These are phyloP conservation scores for Ophiosphaerella narmari DNA, from an alignment of 2,329 filamentous ascomycete species.

Conservation along the genomic window DNA sequence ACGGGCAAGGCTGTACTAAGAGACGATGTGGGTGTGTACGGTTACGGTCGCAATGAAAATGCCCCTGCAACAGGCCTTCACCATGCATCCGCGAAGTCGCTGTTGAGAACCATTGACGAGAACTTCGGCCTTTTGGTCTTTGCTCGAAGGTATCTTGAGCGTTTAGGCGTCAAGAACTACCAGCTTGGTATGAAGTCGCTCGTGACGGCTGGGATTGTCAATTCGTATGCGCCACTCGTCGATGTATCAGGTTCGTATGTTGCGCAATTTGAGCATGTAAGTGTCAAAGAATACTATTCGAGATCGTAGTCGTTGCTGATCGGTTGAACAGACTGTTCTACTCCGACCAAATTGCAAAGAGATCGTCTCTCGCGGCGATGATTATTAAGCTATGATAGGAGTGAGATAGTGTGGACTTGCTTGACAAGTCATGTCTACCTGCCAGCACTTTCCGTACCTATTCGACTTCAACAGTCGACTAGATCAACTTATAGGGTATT, in stretches of 20 bases:
- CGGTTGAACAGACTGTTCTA: neutral
- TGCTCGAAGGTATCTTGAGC: slow-evolving; percentile 84
- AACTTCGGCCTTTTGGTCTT: slow-evolving; percentile 93
- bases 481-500: too few relatives aligned
- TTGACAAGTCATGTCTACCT: too few relatives aligned
- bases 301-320: neutral
- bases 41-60: slow-evolving; percentile 73
- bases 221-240: slow-evolving; percentile 84
- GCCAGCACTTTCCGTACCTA: too few relatives aligned
- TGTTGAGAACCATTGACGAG: slow-evolving; percentile 88
- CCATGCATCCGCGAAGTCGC: slow-evolving; percentile 77
- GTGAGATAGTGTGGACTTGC: too few relatives aligned
- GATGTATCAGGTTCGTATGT: slow-evolving; percentile 93
- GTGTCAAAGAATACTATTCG: slow-evolving; percentile 44
- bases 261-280: slow-evolving; percentile 91
- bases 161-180: slow-evolving; percentile 88
- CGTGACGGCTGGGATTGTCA: slow-evolving; percentile 78
- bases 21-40: slow-evolving; percentile 68
- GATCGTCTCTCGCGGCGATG: neutral
- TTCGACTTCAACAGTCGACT: too few relatives aligned
- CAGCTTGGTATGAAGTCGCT: slow-evolving; percentile 86
- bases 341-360: slow-evolving; percentile 2
- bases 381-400: neutral
- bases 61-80: slow-evolving; percentile 73
- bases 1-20: slow-evolving; percentile 84